These are phyloP conservation scores for Scopulariopsis brevicaulis DNA, from an alignment of 2,329 filamentous ascomycete species.

Conservation along the genomic window DNA sequence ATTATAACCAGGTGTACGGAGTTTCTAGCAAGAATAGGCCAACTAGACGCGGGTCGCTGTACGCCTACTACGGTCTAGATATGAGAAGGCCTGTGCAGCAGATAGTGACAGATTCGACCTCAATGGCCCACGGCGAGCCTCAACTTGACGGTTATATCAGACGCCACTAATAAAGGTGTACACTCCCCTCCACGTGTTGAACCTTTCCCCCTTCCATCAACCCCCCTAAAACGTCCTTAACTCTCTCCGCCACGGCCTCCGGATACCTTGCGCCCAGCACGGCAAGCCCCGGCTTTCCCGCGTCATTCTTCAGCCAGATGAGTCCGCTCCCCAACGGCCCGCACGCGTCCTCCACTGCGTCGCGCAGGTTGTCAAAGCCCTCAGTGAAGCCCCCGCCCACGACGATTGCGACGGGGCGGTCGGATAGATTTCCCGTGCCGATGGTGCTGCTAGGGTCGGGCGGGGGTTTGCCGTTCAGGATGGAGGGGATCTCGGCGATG, in stretches of 20 bases:
- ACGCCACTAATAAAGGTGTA: background rate
- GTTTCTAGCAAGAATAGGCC: no score
- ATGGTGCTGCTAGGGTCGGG: background rate
- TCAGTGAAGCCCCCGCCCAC: background rate
- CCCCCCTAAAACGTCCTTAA: background rate
- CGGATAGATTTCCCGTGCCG: background rate
- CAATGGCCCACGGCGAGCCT: no score
- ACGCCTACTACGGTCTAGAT: no score
- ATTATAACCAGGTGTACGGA: no score
- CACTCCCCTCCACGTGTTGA: background rate
- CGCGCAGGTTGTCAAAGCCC: background rate
- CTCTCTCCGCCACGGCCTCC: background rate
- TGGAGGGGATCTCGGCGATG: background rate
- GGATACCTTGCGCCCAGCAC: background rate
- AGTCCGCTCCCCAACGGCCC: background rate
- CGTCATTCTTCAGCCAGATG: background rate
- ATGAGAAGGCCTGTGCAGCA: no score
- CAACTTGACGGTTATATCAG: no score
- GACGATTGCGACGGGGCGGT: background rate
- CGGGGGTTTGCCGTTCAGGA: background rate
- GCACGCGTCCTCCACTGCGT: background rate
- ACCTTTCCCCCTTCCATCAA: background rate
- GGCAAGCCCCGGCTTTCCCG: background rate
- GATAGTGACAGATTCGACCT: no score
- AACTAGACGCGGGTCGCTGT: no score